Percentiles rank a stretch among this genome's conserved stretches.
Evolutionary conservation across 1,284 basidiomycete species (phyloP).

Genomic region (Meira miltonrushii): DNA sequence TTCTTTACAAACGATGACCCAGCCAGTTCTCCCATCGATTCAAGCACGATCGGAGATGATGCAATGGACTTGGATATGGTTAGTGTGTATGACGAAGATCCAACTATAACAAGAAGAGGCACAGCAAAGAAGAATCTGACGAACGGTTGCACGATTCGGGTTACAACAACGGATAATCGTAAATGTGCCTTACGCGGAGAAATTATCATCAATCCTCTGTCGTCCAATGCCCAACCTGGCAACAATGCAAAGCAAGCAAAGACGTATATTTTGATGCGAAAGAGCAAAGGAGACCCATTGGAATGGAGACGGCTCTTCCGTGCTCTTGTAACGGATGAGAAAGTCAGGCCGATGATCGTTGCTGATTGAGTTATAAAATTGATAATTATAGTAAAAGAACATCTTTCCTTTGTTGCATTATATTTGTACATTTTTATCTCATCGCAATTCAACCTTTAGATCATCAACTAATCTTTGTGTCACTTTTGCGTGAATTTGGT

Average conservation of each 20-base stretch:
- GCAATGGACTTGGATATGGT: constrained; percentile 25
- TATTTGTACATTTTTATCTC: neutral
- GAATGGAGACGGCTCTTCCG: constrained; percentile 53
- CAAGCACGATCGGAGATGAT: constrained; percentile 5
- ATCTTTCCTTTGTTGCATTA: too few species aligned
- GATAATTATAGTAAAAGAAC: too few species aligned
- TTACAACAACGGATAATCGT: constrained; percentile 44
- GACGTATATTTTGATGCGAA: constrained; percentile 46
- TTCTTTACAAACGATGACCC: constrained; percentile 20
- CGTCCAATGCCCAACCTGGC: neutral
- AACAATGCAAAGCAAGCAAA: constrained; percentile 2
- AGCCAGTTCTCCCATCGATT: neutral
- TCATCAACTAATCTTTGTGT: constrained; percentile 53
- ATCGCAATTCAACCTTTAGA: constrained; percentile 50
- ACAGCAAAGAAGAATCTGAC: neutral
- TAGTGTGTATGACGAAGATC: constrained; percentile 13
- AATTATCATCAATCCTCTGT: constrained; percentile 26
- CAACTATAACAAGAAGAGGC: constrained; percentile 3
- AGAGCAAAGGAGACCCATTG: constrained; percentile 52
- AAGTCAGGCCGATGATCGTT: constrained; percentile 12
- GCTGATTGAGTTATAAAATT: neutral
- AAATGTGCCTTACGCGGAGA: constrained; percentile 49
- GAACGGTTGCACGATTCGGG: constrained; percentile 38
- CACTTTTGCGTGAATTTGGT: constrained; percentile 64
- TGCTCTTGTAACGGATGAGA: constrained; percentile 6